Base-by-base conservation (phyloP, 176 grass and related monocot species). In the Tillandsia leiboldiana region DNA sequence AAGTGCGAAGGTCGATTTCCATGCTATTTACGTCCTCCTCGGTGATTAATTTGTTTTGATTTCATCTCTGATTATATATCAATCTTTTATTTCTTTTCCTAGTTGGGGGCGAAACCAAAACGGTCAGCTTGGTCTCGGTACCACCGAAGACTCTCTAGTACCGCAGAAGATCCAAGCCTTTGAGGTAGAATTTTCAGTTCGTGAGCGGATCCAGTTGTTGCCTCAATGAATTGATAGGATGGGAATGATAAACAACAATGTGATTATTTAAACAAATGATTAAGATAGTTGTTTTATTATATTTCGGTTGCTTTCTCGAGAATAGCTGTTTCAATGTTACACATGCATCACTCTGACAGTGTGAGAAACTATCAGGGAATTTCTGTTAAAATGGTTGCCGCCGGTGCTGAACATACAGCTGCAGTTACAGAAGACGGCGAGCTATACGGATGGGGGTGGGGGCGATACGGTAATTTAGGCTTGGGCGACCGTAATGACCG, bases 31-130 rank as follows among this genome's bases (percentile, higher is more conserved):
- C 4, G 7, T 33, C 3, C 29, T 3, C 33, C 33, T 42, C 33
- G 33, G 1, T 42, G 33, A 42, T 42, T 42, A 42, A 42, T 42
- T 7, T 42, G 33, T 42, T 42, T 42, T 0, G 33, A 1, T 42
- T 42, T 42, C 33, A 0, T 42, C 27, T 50, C 61, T 86, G 9
- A 84, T 51, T 71, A 61, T 87, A 11, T 66, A 56, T 1, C 27
- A 15, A 57, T 57, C 23, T 51, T 1, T 24, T 24, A 24, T 75
- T 1, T 73, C 53, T 72, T 75, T 1, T 76, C 74, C 23, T 70
- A 99, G 94, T 71, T 99, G 94, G 94, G 94, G 94, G 2, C 84
- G 94, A 26, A 99, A 99, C 82, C 94, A 99, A 66, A 99, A 99
- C 61, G 94, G 94, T 15, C 94, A 99, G 72, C 89, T 99, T 17